Evolutionary conservation across 192 early-diverging fungal species (phyloP).

Genomic region (Dispira parvispora): DNA sequence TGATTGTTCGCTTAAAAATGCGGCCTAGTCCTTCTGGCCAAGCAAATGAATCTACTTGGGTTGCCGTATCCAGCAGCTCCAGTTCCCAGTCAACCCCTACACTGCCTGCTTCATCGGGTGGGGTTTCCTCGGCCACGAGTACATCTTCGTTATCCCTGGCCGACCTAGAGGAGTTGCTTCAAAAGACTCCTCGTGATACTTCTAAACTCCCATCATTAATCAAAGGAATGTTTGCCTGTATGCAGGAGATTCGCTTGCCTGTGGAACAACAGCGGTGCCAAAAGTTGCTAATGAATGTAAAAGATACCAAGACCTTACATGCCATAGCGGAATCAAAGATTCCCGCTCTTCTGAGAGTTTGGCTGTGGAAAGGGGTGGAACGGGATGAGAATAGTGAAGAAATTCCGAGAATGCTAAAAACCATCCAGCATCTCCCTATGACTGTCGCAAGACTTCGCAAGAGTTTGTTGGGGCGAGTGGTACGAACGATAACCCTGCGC

Average conservation of each 20-base stretch:
- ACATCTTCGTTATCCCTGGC: neutral
- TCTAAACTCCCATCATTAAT: neutral
- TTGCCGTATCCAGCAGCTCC: too few species aligned
- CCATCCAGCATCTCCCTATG: constrained; percentile 4
- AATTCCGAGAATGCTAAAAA: neutral
- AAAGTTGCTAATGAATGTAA: neutral
- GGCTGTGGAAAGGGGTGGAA: neutral
- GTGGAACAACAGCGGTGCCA: too few species aligned
- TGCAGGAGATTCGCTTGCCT: too few species aligned
- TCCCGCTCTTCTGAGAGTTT: neutral
- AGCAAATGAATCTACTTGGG: too few species aligned
- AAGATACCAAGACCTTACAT: neutral
- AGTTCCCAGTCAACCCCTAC: too few species aligned
- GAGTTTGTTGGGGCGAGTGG: neutral
- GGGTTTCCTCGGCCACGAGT: neutral
- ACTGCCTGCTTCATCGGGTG: too few species aligned
- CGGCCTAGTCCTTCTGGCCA: too few species aligned
- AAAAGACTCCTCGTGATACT: too few species aligned
- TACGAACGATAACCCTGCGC: neutral
- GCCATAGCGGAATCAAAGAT: neutral
- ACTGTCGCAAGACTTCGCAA: neutral
- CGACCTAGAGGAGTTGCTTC: neutral
- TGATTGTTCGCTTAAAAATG: too few species aligned
- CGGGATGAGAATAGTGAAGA: neutral
- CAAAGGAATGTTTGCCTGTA: too few species aligned